A percentile compares a stretch with the other conserved stretches of the same genome.
Conservation (phyloP, 2,329 filamentous ascomycete genomes). For the Xylaria hypoxylon region DNA sequence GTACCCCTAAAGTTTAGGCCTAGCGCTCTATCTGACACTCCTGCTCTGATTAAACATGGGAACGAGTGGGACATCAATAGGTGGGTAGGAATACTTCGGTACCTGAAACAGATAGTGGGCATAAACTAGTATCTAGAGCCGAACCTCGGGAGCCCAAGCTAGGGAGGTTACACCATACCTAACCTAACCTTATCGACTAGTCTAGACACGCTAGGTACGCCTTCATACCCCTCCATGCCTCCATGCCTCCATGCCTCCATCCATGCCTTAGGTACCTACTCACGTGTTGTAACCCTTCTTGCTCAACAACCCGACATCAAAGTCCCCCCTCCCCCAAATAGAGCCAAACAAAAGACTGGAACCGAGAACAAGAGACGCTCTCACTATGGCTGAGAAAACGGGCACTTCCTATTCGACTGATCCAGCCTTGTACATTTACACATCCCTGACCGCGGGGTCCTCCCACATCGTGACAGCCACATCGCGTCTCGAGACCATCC, state of each 20-base stretch:
- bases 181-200: neutral
- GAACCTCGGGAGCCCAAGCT: neutral
- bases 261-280: neutral
- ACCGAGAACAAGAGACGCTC: neutral
- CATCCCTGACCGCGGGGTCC: conserved; percentile 92
- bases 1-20: neutral
- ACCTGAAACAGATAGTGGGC: conserved; percentile 23
- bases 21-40: conserved; percentile 6
- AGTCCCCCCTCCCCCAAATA: neutral
- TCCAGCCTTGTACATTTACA: conserved; percentile 90
- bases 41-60: conserved; percentile 1
- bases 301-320: neutral
- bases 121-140: neutral
- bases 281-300: conserved; percentile 3
- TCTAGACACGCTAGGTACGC: no score
- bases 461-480: conserved; percentile 97
- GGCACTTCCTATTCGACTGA: conserved; percentile 66
- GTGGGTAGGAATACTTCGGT: neutral
- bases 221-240: neutral
- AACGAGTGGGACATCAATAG: conserved; percentile 8
- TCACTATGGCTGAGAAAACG: conserved; percentile 44
- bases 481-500: conserved; percentile 93
- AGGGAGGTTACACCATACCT: conserved; percentile 4
- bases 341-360: neutral
- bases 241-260: conserved; percentile 10